phyloP scores from a whole-genome alignment of 371 early-diverging fungal species.

The Dichotomocladium elegans region DNA sequence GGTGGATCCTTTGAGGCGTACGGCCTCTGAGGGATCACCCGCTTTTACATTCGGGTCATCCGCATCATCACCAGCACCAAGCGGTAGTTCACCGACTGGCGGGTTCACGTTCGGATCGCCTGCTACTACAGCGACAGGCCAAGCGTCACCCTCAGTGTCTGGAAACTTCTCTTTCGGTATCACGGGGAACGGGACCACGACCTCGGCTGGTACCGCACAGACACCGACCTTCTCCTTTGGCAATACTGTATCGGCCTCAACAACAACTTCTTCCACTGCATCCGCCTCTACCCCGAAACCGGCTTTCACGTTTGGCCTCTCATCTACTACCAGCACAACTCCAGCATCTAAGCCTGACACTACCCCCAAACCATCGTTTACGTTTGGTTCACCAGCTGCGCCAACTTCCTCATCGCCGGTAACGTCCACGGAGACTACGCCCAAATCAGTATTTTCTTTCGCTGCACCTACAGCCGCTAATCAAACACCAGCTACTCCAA shows the following conservation, averaged over 20 bases:
- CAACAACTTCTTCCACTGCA: neutral
- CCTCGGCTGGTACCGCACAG: neutral
- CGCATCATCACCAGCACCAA: neutral
- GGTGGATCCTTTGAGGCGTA: too few relatives aligned
- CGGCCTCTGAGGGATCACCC: neutral
- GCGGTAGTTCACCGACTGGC: neutral
- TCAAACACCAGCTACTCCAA: neutral
- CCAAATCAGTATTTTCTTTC: neutral
- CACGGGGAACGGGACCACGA: too few relatives aligned
- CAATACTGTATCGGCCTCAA: neutral
- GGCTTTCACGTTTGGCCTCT: too few relatives aligned
- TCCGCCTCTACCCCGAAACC: too few relatives aligned
- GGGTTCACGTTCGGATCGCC: too few relatives aligned
- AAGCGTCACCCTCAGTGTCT: too few relatives aligned
- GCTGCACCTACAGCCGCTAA: neutral
- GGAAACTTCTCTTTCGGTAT: too few relatives aligned
- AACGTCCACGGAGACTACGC: neutral
- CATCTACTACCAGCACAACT: conserved; percentile 1
- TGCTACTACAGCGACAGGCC: too few relatives aligned
- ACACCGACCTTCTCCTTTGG: too few relatives aligned
- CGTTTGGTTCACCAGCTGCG: neutral
- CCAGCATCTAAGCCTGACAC: neutral
- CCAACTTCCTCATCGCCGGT: neutral
- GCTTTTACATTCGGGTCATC: neutral
- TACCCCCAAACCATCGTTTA: neutral